These are phyloP conservation scores for Lentinula aciculospora DNA, from an alignment of 768 basidiomycete species.

Conservation along the genomic window DNA sequence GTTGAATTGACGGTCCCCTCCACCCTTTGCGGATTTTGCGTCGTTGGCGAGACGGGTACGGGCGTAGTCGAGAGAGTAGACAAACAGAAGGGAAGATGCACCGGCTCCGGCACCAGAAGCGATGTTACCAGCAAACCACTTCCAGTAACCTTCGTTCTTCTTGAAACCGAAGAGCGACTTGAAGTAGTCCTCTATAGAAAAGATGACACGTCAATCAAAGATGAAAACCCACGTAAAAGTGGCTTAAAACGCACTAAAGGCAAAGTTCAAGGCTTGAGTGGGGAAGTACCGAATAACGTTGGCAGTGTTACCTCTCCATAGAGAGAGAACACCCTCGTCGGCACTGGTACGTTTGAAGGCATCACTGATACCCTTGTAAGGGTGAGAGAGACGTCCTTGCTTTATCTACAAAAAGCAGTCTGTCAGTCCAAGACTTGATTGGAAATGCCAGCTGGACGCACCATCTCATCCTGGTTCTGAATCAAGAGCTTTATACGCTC, in stretches of 20 bases:
- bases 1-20: constrained; percentile 74
- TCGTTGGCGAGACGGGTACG: constrained; percentile 84
- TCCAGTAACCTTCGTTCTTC: constrained; percentile 81
- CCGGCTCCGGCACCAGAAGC: constrained; percentile 84
- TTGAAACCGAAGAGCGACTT: constrained; percentile 86
- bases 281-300: constrained; percentile 94
- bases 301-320: constrained; percentile 89
- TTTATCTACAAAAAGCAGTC: constrained; percentile 52
- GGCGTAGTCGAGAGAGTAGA: constrained; percentile 87
- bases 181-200: constrained; percentile 65
- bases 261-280: constrained; percentile 86
- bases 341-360: constrained; percentile 72
- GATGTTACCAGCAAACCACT: constrained; percentile 81
- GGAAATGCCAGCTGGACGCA: constrained; percentile 15
- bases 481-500: constrained; percentile 85
- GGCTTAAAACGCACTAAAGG: constrained; percentile 59
- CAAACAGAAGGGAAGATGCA: constrained; percentile 81
- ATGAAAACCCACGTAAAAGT: neutral
- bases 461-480: constrained; percentile 90
- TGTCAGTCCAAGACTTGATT: neutral
- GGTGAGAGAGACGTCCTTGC: constrained; percentile 74
- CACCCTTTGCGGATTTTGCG: constrained; percentile 73
- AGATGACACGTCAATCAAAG: neutral
- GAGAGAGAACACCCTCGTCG: constrained; percentile 72
- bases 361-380: constrained; percentile 80